phyloP scores from a whole-genome alignment of 345 rosid genomes.

The Microthlaspi erraticum region DNA sequence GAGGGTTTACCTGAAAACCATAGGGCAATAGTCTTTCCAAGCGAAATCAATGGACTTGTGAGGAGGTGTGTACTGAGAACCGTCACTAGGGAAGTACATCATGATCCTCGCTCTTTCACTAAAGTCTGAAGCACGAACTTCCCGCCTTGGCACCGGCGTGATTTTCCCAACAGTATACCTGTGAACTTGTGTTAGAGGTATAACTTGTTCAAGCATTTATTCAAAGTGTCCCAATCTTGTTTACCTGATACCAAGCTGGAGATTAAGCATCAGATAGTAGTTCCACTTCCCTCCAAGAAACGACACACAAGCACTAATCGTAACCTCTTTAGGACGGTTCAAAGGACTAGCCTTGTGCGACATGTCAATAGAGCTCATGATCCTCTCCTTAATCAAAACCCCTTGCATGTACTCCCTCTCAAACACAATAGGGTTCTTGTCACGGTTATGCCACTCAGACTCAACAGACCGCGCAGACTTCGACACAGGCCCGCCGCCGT shows the following conservation, averaged over 20 bases:
- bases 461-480: slow-evolving; percentile 43
- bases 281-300: slow-evolving; percentile 58
- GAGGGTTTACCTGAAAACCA: slow-evolving; percentile 86
- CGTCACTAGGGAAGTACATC: slow-evolving; percentile 84
- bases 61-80: slow-evolving; percentile 89
- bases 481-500: slow-evolving; percentile 52
- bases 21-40: slow-evolving; percentile 99
- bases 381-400: slow-evolving; percentile 71
- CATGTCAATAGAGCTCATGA: slow-evolving; percentile 50
- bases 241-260: slow-evolving; percentile 98
- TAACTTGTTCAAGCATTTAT: slow-evolving; percentile 15
- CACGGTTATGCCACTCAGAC: slow-evolving; percentile 29
- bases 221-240: slow-evolving; percentile 29
- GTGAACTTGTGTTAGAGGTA: slow-evolving; percentile 49
- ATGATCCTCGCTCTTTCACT: slow-evolving; percentile 89
- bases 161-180: slow-evolving; percentile 98
- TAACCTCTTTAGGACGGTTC: slow-evolving; percentile 55
- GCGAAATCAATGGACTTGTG: slow-evolving; percentile 84
- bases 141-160: slow-evolving; percentile 90
- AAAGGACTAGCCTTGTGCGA: slow-evolving; percentile 52
- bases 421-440: slow-evolving; percentile 53
- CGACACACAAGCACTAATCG: slow-evolving; percentile 53
- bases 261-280: slow-evolving; percentile 81
- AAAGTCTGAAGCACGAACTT: slow-evolving; percentile 89
- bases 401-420: slow-evolving; percentile 98